phyloP scores from a whole-genome alignment of 225 moss, liverwort and hornwort genomes.

The Ulota crispa region DNA sequence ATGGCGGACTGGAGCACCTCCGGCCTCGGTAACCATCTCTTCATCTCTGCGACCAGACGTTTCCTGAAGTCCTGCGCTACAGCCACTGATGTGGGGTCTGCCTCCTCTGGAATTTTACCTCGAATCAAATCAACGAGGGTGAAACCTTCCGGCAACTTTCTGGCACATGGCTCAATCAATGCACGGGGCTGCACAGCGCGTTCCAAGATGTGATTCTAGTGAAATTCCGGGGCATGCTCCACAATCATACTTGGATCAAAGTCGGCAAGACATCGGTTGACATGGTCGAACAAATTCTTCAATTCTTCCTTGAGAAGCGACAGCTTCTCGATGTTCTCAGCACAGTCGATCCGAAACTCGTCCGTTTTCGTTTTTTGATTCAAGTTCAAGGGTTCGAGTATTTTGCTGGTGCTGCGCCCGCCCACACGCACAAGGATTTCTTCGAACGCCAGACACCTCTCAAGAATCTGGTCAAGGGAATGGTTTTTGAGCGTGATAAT shows the following conservation, averaged over 20 bases:
- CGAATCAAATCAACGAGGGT: slow-evolving; percentile 21
- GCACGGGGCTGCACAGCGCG: neutral
- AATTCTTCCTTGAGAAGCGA: neutral
- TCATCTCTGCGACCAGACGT: slow-evolving; percentile 1
- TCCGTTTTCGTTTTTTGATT: neutral
- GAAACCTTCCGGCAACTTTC: slow-evolving; percentile 16
- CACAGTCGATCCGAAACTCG: slow-evolving; percentile 23
- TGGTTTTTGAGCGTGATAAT: slow-evolving; percentile 45
- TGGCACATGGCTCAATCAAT: neutral
- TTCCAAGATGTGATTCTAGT: slow-evolving; percentile 28
- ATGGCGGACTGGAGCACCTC: slow-evolving; percentile 27
- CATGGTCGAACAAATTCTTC: neutral
- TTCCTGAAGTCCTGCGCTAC: neutral
- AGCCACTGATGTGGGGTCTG: neutral
- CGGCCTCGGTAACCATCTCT: slow-evolving; percentile 31
- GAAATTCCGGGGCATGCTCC: slow-evolving; percentile 29
- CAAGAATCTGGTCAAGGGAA: slow-evolving; percentile 38
- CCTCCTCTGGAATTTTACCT: neutral
- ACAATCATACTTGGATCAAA: slow-evolving; percentile 31
- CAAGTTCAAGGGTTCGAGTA: slow-evolving; percentile 15
- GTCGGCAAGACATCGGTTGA: neutral
- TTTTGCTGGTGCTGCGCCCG: slow-evolving; percentile 24
- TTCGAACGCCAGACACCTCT: slow-evolving; percentile 44
- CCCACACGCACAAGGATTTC: slow-evolving; percentile 36
- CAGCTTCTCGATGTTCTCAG: slow-evolving; percentile 18